A percentile compares a stretch with the other conserved stretches of the same genome.
Conservation (phyloP, 768 basidiomycete genomes). For the Boletus tylopilopsis region DNA sequence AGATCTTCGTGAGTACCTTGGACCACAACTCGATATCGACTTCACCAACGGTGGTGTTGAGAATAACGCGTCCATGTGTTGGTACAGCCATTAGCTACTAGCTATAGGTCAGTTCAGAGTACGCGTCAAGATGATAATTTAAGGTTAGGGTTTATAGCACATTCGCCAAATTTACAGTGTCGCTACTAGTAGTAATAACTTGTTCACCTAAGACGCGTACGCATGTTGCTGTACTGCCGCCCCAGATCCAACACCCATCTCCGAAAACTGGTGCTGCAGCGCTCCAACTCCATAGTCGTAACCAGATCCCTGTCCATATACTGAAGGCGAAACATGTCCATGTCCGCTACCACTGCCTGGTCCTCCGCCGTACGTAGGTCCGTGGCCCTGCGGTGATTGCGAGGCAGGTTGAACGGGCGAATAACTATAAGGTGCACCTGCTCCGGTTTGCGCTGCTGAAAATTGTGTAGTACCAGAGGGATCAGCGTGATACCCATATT, state of each 20-base stretch:
- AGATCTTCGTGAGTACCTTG: conserved; percentile 50
- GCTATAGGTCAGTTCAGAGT: neutral
- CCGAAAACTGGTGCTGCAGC: conserved; percentile 31
- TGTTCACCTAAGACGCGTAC: conserved; percentile 16
- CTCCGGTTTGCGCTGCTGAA: conserved; percentile 1
- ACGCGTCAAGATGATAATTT: neutral
- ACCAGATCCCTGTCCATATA: conserved; percentile 17
- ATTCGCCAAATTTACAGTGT: neutral
- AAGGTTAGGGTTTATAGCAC: conserved; percentile 22
- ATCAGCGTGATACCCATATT: conserved; percentile 22
- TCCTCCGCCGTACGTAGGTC: conserved; percentile 16
- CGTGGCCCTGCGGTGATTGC: conserved; percentile 16
- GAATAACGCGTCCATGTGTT: conserved; percentile 79
- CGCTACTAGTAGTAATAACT: neutral
- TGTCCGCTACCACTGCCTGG: conserved; percentile 24
- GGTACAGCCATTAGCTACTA: conserved; percentile 88
- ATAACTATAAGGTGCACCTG: conserved; percentile 17
- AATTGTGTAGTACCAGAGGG: conserved; percentile 1
- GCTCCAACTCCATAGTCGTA: conserved; percentile 23
- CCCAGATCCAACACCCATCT: conserved; percentile 25
- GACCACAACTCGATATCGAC: conserved; percentile 91
- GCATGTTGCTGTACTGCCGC: conserved; percentile 20
- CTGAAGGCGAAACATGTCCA: conserved; percentile 16
- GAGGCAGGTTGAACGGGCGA: conserved; percentile 7
- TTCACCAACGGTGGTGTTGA: conserved; percentile 87